These are phyloP conservation scores for Bryoerythrophyllum caledonicum DNA, from an alignment of 225 moss, liverwort and hornwort species.

Conservation along the genomic window DNA sequence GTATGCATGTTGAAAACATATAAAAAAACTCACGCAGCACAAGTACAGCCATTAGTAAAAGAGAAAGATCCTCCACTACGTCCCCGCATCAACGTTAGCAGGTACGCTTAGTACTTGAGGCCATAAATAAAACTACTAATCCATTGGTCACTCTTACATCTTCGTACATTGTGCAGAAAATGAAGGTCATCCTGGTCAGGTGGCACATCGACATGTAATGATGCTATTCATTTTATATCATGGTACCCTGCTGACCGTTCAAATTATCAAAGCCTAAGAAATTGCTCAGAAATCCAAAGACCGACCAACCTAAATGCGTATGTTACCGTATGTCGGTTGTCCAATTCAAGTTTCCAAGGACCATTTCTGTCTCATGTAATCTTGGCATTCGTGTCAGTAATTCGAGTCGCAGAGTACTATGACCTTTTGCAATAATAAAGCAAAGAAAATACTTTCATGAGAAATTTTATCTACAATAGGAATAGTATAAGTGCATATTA, in stretches of 20 bases:
- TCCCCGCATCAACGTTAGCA: background rate
- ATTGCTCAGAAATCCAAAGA: background rate
- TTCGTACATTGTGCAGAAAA: background rate
- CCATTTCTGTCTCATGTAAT: background rate
- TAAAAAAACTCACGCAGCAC: background rate
- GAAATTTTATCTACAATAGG: background rate
- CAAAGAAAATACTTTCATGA: background rate
- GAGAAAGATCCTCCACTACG: background rate
- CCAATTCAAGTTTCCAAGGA: background rate
- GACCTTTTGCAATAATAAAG: background rate
- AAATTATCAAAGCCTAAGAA: background rate
- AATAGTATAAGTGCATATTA: background rate
- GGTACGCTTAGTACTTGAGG: background rate
- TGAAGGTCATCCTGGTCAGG: background rate
- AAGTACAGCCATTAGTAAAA: conserved; percentile 1
- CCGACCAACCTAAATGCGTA: background rate
- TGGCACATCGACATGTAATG: background rate
- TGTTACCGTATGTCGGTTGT: background rate
- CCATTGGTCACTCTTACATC: no score
- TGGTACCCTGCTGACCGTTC: background rate
- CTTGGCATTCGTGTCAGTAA: background rate
- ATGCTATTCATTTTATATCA: background rate
- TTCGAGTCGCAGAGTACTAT: background rate
- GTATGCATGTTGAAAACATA: background rate
- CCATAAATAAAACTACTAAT: background rate